A percentile compares a stretch with the other conserved stretches of the same genome.
phyloP scores from a whole-genome alignment of 2,329 filamentous ascomycete species.

The Alternaria sp. region DNA sequence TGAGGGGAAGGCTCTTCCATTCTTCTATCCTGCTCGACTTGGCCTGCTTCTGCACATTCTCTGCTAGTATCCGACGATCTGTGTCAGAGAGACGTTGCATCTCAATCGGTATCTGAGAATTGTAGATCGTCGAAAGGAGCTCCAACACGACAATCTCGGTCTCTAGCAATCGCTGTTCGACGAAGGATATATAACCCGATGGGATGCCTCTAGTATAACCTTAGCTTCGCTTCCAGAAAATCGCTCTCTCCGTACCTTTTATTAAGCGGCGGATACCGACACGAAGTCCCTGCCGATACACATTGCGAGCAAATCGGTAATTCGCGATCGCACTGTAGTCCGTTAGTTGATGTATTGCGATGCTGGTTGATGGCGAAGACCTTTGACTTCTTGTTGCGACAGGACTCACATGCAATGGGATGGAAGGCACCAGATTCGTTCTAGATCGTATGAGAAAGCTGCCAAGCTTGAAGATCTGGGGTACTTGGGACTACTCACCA shows the following conservation, averaged over 20 bases:
- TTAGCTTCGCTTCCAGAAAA: neutral
- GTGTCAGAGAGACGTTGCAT: slow-evolving; percentile 10
- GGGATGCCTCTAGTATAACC: slow-evolving; percentile 25
- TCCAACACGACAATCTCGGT: slow-evolving; percentile 29
- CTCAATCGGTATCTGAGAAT: slow-evolving; percentile 11
- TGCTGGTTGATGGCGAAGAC: slow-evolving; percentile 5
- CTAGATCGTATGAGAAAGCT: neutral
- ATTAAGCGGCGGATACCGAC: slow-evolving; percentile 28
- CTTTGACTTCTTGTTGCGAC: slow-evolving; percentile 36
- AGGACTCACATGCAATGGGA: slow-evolving; percentile 34
- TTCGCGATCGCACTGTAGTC: slow-evolving; percentile 24
- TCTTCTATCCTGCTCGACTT: slow-evolving; percentile 30
- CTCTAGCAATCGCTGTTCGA: slow-evolving; percentile 32
- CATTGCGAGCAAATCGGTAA: slow-evolving; percentile 31
- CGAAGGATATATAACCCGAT: slow-evolving; percentile 27
- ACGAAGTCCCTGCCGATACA: slow-evolving; percentile 8
- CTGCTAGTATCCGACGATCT: slow-evolving; percentile 11
- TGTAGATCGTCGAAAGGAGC: slow-evolving; percentile 22
- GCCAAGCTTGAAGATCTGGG: slow-evolving; percentile 4
- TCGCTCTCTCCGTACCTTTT: slow-evolving; percentile 20
- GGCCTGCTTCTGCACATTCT: slow-evolving; percentile 21
- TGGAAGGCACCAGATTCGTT: slow-evolving; percentile 13
- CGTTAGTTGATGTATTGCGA: slow-evolving; percentile 4
- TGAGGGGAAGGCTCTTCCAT: slow-evolving; percentile 26
- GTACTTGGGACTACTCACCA: slow-evolving; percentile 16